Conservation (phyloP, 495 filamentous ascomycete genomes). For the Penicillium parvum region DNA sequence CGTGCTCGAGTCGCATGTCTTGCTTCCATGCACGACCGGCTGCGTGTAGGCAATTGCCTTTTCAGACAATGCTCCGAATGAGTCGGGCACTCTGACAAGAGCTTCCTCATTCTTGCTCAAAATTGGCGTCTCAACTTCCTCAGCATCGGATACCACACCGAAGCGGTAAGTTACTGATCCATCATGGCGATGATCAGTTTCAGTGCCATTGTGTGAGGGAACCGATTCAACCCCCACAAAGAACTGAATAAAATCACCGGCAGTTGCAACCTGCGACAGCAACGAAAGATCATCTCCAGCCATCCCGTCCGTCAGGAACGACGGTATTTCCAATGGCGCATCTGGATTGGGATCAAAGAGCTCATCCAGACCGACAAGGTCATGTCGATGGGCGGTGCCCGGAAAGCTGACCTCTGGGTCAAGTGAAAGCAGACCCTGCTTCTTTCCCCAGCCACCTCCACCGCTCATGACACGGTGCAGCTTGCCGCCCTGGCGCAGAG, state of each 20-base stretch:
- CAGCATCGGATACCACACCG: slow-evolving; percentile 29
- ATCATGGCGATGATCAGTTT: not conserved
- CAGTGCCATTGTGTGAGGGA: not conserved
- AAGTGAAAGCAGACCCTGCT: slow-evolving; percentile 76
- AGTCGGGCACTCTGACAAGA: slow-evolving; percentile 25
- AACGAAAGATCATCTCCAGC: slow-evolving; percentile 33
- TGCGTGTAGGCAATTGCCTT: slow-evolving; percentile 44
- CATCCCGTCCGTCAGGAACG: slow-evolving; percentile 21
- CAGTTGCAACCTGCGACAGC: slow-evolving; percentile 43
- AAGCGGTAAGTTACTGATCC: slow-evolving; percentile 26
- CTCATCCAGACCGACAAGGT: slow-evolving; percentile 14
- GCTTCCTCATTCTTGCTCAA: slow-evolving; percentile 14
- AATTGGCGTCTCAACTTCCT: slow-evolving; percentile 8
- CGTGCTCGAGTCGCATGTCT: slow-evolving; percentile 21
- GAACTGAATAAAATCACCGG: slow-evolving; percentile 48
- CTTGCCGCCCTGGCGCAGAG: slow-evolving; percentile 43
- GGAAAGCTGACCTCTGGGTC: slow-evolving; percentile 60
- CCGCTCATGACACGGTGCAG: slow-evolving; percentile 73
- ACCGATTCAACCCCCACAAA: slow-evolving; percentile 36
- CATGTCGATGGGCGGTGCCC: slow-evolving; percentile 8
- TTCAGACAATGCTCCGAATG: slow-evolving; percentile 49
- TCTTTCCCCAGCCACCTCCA: slow-evolving; percentile 86
- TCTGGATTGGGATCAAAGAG: slow-evolving; percentile 19
- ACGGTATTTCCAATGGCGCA: slow-evolving; percentile 9
- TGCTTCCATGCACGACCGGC: slow-evolving; percentile 14